phyloP scores from a whole-genome alignment of 306 rosid species.

The Pterocarpus santalinus region DNA sequence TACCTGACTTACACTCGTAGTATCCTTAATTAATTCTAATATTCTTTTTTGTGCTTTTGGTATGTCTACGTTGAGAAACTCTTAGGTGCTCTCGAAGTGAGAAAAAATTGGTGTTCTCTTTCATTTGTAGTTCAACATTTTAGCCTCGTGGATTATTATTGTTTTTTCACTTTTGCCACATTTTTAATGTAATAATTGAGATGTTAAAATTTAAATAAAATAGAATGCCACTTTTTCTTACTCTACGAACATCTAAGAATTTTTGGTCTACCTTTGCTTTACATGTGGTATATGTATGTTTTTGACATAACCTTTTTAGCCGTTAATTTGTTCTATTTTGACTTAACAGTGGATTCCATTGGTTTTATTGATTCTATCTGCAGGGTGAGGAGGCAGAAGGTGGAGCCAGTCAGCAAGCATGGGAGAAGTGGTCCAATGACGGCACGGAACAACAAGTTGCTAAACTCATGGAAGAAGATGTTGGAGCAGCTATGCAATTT shows the following conservation, averaged over 20 bases:
- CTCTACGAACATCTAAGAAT: too few relatives aligned
- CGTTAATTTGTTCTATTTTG: neutral
- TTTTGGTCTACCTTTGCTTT: neutral
- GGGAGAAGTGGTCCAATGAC: conserved; percentile 97
- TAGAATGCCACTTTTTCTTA: neutral
- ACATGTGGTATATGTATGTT: neutral
- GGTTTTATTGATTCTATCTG: conserved; percentile 14
- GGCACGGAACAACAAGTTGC: conserved; percentile 97
- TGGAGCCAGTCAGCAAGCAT: conserved; percentile 69
- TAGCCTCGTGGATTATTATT: too few relatives aligned
- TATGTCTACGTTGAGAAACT: neutral
- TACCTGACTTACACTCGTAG: neutral
- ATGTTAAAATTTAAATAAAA: too few relatives aligned
- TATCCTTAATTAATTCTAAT: neutral
- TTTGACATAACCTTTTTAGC: neutral
- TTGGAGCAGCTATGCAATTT: conserved; percentile 98
- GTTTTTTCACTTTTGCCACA: too few relatives aligned
- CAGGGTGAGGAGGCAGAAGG: conserved; percentile 80
- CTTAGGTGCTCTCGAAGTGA: neutral
- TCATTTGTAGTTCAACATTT: too few relatives aligned
- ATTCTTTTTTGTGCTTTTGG: neutral
- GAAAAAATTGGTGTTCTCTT: too few relatives aligned
- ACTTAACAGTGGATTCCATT: neutral
- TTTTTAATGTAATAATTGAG: too few relatives aligned
- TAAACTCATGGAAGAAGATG: conserved; percentile 96